Base-by-base conservation (phyloP, 2,329 filamentous ascomycete genomes). In the Pyrenochaeta sp. region DNA sequence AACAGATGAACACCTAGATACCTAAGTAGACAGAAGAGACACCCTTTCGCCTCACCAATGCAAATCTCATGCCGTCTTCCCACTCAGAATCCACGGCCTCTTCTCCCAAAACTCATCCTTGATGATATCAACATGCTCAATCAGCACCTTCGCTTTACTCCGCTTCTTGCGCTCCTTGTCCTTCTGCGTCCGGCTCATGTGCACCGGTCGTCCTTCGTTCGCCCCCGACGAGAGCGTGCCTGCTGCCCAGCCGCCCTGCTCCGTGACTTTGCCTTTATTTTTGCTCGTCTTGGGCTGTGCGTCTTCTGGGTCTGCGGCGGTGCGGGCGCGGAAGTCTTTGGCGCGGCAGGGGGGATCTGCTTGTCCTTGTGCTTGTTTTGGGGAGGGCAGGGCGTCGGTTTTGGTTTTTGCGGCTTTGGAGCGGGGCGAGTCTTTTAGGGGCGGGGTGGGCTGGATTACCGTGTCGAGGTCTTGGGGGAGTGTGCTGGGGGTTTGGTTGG, bases 81-180 rank as follows among this genome's bases (percentile, higher is more conserved):
- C 72, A 39, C 64, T 72, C 61, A 78, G 51, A 18, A 79, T 75
- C 90, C 92, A 97, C 2, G 92, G 91, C 65, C 92, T 80, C 60
- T 80, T 81, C 53, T 90, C 81, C 94, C 94, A 99, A 67, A 99
- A 99, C 3, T 90, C 88, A 71, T 97, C 90, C 61, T 88, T 91
- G 72, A 99, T 97, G 61, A 99, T 89, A 73, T 99, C 94, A 47
- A 94, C 74, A 75, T 97, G 91, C 65, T 92, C 86, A 24, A 95
- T 80, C 23, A 89, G 82, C 31, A 99, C 85, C 37, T 81, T 81
- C 1, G 91, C 92, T 71, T 96, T 96, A 46, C 82, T 80, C 40
- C 88, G 82, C 51, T 84, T 81, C 76, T 96, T 97, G 66, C 80
- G 86, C 52, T 95, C 85, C 60, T 88, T 96, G 44, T 96, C 90